A percentile compares a stretch with the other conserved stretches of the same genome.
These are phyloP conservation scores for Peziza echinospora DNA, from an alignment of 495 filamentous ascomycete species.

Conservation along the genomic window DNA sequence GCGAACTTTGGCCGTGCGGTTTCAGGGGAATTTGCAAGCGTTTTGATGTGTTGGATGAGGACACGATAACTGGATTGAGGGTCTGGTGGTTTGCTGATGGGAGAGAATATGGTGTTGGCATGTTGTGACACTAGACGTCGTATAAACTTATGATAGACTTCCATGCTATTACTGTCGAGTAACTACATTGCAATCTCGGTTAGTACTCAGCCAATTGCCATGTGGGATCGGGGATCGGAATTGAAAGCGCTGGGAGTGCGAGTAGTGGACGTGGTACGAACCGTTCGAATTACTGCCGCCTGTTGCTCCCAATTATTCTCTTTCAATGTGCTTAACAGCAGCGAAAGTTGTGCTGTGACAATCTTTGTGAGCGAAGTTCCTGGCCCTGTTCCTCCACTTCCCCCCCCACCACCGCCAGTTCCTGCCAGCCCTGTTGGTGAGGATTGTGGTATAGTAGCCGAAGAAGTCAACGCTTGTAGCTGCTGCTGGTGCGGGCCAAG, in stretches of 20 bases:
- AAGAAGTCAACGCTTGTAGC: conserved; percentile 12
- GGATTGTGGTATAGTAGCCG: conserved; percentile 16
- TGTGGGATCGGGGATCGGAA: too few relatives aligned
- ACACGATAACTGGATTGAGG: conserved; percentile 61
- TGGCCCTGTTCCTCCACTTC: conserved; percentile 15
- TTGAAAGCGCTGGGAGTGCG: too few relatives aligned
- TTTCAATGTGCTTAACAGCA: conserved; percentile 80
- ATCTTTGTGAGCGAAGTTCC: conserved; percentile 43
- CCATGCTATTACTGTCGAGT: conserved; percentile 89
- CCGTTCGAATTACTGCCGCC: conserved; percentile 75
- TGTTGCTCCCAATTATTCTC: conserved; percentile 91
- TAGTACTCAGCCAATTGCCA: conserved; percentile 3
- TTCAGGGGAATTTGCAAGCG: conserved; percentile 48
- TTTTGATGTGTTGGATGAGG: conserved; percentile 63
- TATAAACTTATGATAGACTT: conserved; percentile 83
- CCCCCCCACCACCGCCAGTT: conserved; percentile 19
- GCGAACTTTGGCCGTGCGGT: conserved; percentile 68
- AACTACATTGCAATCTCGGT: conserved; percentile 34
- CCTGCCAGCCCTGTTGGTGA: conserved; percentile 15
- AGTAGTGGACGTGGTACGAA: conserved; percentile 23
- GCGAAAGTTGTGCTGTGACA: conserved; percentile 80
- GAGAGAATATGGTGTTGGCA: conserved; percentile 66
- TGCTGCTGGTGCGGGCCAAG: conserved; percentile 6
- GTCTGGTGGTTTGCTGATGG: conserved; percentile 42
- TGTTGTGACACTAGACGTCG: conserved; percentile 67